Percentiles rank a stretch among this genome's conserved stretches.
phyloP scores from a whole-genome alignment of 768 basidiomycete genomes.

The Candolleomyces aberdarensis region DNA sequence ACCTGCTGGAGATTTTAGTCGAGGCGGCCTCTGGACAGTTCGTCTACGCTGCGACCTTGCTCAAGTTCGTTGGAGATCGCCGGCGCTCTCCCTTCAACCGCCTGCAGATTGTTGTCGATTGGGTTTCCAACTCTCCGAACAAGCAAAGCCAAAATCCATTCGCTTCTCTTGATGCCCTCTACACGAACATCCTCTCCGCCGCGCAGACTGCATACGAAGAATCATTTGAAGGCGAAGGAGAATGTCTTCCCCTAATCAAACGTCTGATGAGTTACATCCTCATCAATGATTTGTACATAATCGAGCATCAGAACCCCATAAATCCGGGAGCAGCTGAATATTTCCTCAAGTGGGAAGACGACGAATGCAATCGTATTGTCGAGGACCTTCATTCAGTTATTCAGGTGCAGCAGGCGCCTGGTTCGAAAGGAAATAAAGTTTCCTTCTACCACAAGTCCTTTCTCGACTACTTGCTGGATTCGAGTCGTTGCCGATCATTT shows the following conservation, averaged over 20 bases:
- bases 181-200: not conserved
- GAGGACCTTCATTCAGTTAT: not conserved
- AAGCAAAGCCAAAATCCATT: not conserved
- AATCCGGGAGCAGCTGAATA: not conserved
- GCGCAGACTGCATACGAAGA: not conserved
- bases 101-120: not conserved
- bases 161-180: not conserved
- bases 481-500: not conserved
- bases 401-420: not conserved
- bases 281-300: not conserved
- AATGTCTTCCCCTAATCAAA: not conserved
- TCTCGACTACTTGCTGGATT: not conserved
- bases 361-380: not conserved
- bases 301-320: not conserved
- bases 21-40: conserved; percentile 2
- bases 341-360: not conserved
- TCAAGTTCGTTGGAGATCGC: conserved; percentile 2
- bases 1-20: not conserved
- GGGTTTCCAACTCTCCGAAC: not conserved
- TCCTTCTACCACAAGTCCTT: not conserved
- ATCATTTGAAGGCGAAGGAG: too few relatives aligned
- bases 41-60: not conserved
- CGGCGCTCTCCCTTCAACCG: not conserved
- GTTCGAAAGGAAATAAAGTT: not conserved
- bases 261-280: not conserved